phyloP scores from a whole-genome alignment of 495 filamentous ascomycete species.

The Podospora appendiculata region DNA sequence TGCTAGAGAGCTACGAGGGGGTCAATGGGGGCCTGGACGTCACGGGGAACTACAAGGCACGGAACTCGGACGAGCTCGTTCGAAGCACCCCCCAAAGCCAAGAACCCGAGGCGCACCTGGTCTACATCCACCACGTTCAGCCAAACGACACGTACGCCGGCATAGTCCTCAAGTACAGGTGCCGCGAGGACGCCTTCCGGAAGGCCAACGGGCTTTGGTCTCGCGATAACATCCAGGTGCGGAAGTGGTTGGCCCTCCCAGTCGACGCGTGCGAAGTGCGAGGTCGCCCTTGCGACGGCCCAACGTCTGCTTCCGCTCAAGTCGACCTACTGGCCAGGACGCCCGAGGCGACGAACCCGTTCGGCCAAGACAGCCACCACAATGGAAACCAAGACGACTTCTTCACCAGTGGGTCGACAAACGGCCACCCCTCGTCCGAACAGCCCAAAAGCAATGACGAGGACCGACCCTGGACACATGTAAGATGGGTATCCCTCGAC shows the following conservation, averaged over 20 bases:
- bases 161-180: conserved; percentile 83
- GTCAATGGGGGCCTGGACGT: conserved; percentile 41
- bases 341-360: conserved; percentile 24
- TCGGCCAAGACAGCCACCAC: conserved; percentile 9
- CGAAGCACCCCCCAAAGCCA: conserved; percentile 17
- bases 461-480: conserved; percentile 66
- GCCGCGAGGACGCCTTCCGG: conserved; percentile 66
- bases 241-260: conserved; percentile 73
- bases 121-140: conserved; percentile 84
- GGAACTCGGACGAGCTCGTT: conserved; percentile 43
- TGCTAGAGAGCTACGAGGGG: conserved; percentile 45
- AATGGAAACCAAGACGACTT: conserved; percentile 30
- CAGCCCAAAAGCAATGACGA: conserved; percentile 22
- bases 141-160: conserved; percentile 80
- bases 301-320: conserved; percentile 19
- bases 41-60: conserved; percentile 42
- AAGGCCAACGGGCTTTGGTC: conserved; percentile 93
- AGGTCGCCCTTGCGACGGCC: conserved; percentile 52
- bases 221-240: conserved; percentile 77
- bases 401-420: conserved; percentile 8
- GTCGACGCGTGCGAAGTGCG: conserved; percentile 86
- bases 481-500: conserved; percentile 77
- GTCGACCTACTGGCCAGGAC: conserved; percentile 42
- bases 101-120: conserved; percentile 59
- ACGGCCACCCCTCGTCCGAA: conserved; percentile 18